These are phyloP conservation scores for Phytopythium oedochilum DNA, from an alignment of 352 stramenopile species.

Conservation along the genomic window DNA sequence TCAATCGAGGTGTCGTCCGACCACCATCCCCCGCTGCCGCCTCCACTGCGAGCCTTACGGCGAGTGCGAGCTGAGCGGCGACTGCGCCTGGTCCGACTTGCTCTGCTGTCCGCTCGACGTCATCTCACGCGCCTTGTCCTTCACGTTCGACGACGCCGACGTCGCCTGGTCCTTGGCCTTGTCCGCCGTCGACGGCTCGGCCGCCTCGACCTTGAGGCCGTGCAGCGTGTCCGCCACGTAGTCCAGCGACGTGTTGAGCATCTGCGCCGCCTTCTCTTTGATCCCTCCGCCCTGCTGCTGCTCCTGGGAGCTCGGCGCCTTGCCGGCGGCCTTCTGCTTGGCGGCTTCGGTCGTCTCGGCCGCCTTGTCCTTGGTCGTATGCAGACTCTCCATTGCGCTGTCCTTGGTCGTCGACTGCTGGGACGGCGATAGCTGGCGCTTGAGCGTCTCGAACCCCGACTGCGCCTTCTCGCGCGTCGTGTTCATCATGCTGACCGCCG, in stretches of 20 bases:
- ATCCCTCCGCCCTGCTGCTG: neutral
- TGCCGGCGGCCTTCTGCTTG: neutral
- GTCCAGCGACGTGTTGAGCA: constrained; percentile 6
- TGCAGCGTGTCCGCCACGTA: constrained; percentile 4
- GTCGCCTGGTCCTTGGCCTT: neutral
- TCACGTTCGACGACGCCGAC: neutral
- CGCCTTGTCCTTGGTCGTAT: constrained; percentile 15
- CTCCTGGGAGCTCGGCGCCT: neutral
- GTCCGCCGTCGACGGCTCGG: neutral
- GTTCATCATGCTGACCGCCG: constrained; percentile 11
- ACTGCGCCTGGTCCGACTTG: neutral
- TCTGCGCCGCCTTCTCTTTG: constrained; percentile 2
- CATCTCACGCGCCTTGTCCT: neutral
- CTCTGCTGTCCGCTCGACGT: neutral
- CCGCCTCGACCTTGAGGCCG: neutral
- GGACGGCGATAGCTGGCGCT: constrained; percentile 23
- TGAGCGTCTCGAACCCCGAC: constrained; percentile 30
- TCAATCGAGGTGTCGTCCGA: too few species aligned
- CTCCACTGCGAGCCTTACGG: neutral
- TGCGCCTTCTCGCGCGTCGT: constrained; percentile 26
- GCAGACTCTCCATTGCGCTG: constrained; percentile 2
- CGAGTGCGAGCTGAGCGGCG: neutral
- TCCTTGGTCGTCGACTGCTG: constrained; percentile 4
- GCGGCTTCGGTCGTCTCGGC: constrained; percentile 11
- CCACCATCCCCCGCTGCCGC: too few species aligned